These are phyloP conservation scores for Rhizopogon rudus DNA, from an alignment of 768 basidiomycete genomes.

Conservation along the genomic window DNA sequence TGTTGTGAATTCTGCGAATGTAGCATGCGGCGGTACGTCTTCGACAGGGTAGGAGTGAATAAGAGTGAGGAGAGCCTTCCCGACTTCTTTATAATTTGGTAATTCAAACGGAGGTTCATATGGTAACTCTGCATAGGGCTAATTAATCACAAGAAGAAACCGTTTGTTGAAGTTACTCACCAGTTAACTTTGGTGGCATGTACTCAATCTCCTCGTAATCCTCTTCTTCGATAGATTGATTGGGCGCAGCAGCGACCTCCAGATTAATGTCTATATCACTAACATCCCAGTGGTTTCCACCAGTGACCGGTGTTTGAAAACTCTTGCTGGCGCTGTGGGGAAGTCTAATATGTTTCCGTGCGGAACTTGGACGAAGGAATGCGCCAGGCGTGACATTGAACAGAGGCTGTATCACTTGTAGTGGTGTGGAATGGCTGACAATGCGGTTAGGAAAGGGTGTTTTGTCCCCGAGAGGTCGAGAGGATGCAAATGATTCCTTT, in stretches of 20 bases:
- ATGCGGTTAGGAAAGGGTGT: conserved; percentile 71
- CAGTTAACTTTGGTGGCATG: conserved; percentile 48
- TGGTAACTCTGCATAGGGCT: conserved; percentile 26
- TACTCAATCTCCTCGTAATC: conserved; percentile 49
- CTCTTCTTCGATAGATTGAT: conserved; percentile 22
- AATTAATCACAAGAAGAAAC: neutral
- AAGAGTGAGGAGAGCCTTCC: conserved; percentile 29
- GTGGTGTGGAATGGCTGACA: conserved; percentile 13
- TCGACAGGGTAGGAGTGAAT: conserved; percentile 32
- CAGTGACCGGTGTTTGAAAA: conserved; percentile 65
- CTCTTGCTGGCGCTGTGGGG: conserved; percentile 44
- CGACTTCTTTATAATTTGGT: conserved; percentile 43
- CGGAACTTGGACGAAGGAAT: conserved; percentile 59
- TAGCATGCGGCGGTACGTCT: conserved; percentile 19
- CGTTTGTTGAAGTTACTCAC: conserved; percentile 24
- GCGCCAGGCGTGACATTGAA: conserved; percentile 17
- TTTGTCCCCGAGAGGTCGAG: conserved; percentile 64
- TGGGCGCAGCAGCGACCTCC: conserved; percentile 22
- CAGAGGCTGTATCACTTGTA: conserved; percentile 21
- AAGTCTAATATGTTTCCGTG: conserved; percentile 56
- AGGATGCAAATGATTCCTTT: conserved; percentile 15
- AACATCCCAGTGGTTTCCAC: conserved; percentile 73
- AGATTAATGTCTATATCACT: conserved; percentile 43
- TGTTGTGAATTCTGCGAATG: conserved; percentile 14
- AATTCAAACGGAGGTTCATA: conserved; percentile 46